Percentiles rank a stretch among this genome's conserved stretches.
phyloP scores from a whole-genome alignment of 2,329 filamentous ascomycete species.

The Phoma herbarum region DNA sequence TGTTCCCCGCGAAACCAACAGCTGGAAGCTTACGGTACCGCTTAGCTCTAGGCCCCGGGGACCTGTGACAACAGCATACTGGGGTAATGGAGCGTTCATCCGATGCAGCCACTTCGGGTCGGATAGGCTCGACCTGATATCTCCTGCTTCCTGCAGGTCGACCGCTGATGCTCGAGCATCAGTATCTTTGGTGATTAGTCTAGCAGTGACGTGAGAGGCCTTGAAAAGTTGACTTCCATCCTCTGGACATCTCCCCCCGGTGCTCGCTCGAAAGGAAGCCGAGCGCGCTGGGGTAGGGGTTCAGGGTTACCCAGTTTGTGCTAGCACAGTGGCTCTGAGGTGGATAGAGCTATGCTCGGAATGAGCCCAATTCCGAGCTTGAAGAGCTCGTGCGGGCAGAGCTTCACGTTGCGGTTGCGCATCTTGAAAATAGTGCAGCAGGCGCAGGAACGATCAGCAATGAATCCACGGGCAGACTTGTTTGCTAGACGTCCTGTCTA shows the following conservation, averaged over 20 bases:
- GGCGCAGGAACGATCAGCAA: conserved; percentile 1
- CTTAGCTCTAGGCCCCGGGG: conserved; percentile 22
- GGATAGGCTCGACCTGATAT: conserved; percentile 25
- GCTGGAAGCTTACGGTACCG: conserved; percentile 21
- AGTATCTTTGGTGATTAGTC: conserved; percentile 4
- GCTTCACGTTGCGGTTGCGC: conserved; percentile 3
- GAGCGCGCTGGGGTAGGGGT: conserved; percentile 28
- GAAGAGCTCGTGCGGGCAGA: conserved; percentile 7
- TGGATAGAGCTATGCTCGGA: conserved; percentile 22
- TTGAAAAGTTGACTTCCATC: not conserved
- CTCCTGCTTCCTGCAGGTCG: conserved; percentile 3
- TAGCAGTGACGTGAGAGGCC: not conserved
- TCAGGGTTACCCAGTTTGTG: conserved; percentile 31
- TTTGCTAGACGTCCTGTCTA: conserved; percentile 14
- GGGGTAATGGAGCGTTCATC: conserved; percentile 44
- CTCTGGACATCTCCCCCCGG: conserved; percentile 22
- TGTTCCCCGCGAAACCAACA: conserved; percentile 28
- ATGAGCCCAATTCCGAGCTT: conserved; percentile 18
- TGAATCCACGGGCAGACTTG: conserved; percentile 14
- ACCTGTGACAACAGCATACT: conserved; percentile 13
- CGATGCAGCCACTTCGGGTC: conserved; percentile 30
- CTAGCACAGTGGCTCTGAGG: conserved; percentile 33
- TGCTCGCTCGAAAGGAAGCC: conserved; percentile 51
- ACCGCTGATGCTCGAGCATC: not conserved
- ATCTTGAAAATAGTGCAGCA: not conserved